Evolutionary conservation across 148 eudicot genomes (phyloP).

Genomic region (Persicaria maculosa): DNA sequence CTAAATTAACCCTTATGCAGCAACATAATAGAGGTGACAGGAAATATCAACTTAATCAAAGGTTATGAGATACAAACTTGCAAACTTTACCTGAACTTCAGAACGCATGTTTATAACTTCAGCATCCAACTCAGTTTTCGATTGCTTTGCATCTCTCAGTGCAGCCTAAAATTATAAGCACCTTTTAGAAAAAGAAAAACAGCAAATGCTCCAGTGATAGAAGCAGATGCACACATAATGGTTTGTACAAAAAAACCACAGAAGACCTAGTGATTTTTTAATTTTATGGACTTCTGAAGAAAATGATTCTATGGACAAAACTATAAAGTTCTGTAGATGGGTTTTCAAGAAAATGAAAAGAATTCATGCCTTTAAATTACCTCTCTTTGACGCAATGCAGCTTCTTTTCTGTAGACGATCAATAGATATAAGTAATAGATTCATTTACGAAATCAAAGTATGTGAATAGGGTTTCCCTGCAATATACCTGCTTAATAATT

Average conservation of each 20-base stretch:
- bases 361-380: slow-evolving; percentile 21
- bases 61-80: neutral
- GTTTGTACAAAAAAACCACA: slow-evolving; percentile 4
- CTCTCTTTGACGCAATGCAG: slow-evolving; percentile 88
- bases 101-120: slow-evolving; percentile 51
- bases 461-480: slow-evolving; percentile 11
- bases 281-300: neutral
- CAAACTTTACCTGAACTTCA: slow-evolving; percentile 48
- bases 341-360: neutral
- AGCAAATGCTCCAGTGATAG: slow-evolving; percentile 3
- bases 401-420: slow-evolving; percentile 68
- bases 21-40: slow-evolving; percentile 13
- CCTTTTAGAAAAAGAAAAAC: slow-evolving; percentile 5
- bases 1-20: slow-evolving; percentile 10
- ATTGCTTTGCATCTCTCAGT: slow-evolving; percentile 68
- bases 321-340: neutral
- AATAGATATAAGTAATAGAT: slow-evolving; percentile 13
- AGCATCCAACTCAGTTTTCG: slow-evolving; percentile 45
- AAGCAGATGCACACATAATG: neutral
- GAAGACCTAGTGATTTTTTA: neutral
- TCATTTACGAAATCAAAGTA: neutral
- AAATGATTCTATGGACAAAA: slow-evolving; percentile 7
- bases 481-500: slow-evolving; percentile 68
- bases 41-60: neutral
- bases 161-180: slow-evolving; percentile 49